phyloP scores from a whole-genome alignment of 2,329 filamentous ascomycete species.

The Fusarium xyrophilum region DNA sequence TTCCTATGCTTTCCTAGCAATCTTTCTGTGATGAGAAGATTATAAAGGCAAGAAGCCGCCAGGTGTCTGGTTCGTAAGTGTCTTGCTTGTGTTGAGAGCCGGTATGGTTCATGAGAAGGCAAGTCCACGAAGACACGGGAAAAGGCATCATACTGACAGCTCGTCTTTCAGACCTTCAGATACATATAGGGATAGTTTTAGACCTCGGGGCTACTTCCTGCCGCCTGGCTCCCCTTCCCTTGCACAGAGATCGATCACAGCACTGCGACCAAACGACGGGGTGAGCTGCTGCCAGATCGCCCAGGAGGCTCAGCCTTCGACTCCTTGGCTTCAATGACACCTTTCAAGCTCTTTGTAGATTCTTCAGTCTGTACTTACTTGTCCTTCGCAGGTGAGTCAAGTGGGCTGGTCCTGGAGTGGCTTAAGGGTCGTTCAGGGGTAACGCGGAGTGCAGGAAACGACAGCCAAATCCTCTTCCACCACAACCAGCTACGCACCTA shows the following conservation, averaged over 20 bases:
- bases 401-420: not conserved
- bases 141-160: not conserved
- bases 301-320: too few species aligned
- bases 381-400: too few species aligned
- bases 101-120: not conserved
- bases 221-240: not conserved
- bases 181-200: fast-evolving
- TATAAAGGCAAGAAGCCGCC: not conserved
- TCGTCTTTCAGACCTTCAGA: not conserved
- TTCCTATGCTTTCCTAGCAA: not conserved
- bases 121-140: not conserved
- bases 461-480: not conserved
- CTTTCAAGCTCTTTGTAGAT: fast-evolving
- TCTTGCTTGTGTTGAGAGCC: not conserved
- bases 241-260: not conserved
- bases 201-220: not conserved
- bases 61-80: not conserved
- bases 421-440: not conserved
- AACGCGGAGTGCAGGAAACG: not conserved
- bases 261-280: not conserved
- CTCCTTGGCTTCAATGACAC: not conserved
- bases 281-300: not conserved
- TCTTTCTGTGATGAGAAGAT: fast-evolving
- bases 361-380: not conserved
- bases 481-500: not conserved